These are phyloP conservation scores for Chaetomium cochliodes DNA, from an alignment of 495 filamentous ascomycete genomes.

Conservation along the genomic window DNA sequence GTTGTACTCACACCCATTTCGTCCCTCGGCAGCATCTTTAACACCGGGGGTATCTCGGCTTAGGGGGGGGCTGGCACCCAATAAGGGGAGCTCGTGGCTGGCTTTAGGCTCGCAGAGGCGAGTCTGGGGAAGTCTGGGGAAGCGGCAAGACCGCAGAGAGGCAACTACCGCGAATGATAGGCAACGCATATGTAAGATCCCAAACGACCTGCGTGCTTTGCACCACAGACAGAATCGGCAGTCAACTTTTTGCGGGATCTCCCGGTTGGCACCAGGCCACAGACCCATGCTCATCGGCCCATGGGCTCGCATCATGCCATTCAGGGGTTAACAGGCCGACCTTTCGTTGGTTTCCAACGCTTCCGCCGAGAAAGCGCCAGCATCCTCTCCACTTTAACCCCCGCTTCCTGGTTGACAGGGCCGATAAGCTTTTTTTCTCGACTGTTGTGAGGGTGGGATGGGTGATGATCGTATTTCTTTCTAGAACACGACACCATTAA, in stretches of 20 bases:
- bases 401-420: slow-evolving; percentile 13
- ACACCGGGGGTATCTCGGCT: slow-evolving; percentile 6
- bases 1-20: neutral
- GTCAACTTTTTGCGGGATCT: slow-evolving; percentile 14
- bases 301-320: neutral
- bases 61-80: neutral
- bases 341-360: neutral
- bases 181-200: neutral
- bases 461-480: neutral
- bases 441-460: neutral
- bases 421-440: slow-evolving; percentile 12
- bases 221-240: slow-evolving; percentile 12
- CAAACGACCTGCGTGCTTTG: neutral
- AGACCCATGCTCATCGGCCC: neutral
- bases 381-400: neutral
- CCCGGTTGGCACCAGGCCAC: slow-evolving; percentile 3
- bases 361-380: too few relatives aligned
- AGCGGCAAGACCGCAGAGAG: neutral
- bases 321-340: neutral
- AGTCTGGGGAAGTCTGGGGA: slow-evolving; percentile 14
- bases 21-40: slow-evolving; percentile 1
- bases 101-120: neutral
- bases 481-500: neutral
- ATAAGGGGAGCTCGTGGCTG: neutral
- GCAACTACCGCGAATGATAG: slow-evolving; percentile 9